These are phyloP conservation scores for Clonostachys rosea DNA, from an alignment of 2,329 filamentous ascomycete species.

Conservation along the genomic window DNA sequence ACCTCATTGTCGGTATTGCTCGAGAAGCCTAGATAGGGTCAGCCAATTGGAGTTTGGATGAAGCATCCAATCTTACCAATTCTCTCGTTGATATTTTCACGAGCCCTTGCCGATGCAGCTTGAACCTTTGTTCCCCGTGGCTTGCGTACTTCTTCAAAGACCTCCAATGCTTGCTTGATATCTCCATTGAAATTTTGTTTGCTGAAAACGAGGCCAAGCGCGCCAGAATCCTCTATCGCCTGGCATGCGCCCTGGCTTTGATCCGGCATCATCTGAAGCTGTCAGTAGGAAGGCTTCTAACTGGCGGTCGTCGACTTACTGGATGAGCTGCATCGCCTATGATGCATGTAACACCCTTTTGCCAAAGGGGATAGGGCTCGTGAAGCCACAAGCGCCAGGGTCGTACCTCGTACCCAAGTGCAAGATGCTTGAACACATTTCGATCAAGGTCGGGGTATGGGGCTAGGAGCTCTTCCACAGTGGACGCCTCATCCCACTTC, in stretches of 20 bases:
- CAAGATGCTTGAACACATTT: constrained; percentile 42
- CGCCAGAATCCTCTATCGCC: constrained; percentile 60
- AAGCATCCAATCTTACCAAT: not conserved
- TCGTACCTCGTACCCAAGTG: constrained; percentile 51
- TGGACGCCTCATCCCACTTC: constrained; percentile 45
- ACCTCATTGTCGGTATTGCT: constrained; percentile 49
- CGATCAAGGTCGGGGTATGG: constrained; percentile 52
- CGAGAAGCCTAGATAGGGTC: constrained; percentile 45
- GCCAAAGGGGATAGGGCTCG: constrained; percentile 46
- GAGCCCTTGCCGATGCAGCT: constrained; percentile 4
- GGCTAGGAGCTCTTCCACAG: constrained; percentile 48
- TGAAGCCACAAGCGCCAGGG: constrained; percentile 49
- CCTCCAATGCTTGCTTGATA: constrained; percentile 32
- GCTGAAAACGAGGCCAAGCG: constrained; percentile 53
- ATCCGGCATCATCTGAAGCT: constrained; percentile 52
- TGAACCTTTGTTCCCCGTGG: constrained; percentile 46
- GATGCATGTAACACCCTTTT: constrained; percentile 41
- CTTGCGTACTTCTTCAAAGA: constrained; percentile 42
- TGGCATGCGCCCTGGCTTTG: constrained; percentile 63
- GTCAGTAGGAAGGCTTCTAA: too few species aligned
- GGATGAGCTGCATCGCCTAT: constrained; percentile 63
- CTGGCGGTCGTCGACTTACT: too few species aligned
- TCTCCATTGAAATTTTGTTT: constrained; percentile 27
- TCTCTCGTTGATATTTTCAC: too few species aligned
- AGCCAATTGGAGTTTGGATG: not conserved